phyloP scores from a whole-genome alignment of 768 basidiomycete genomes.

The Lactarius quietus region DNA sequence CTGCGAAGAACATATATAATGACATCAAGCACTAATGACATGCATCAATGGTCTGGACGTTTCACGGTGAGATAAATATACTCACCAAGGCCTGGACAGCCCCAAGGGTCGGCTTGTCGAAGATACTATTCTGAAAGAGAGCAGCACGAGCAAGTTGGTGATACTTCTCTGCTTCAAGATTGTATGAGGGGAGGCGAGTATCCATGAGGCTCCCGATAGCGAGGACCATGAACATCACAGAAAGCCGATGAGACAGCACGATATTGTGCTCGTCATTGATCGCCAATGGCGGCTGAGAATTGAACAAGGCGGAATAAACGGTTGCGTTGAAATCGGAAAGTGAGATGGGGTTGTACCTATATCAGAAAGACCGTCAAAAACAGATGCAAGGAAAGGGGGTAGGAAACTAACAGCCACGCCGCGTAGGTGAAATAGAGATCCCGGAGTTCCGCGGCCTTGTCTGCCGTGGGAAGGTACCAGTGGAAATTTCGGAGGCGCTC shows the following conservation, averaged over 20 bases:
- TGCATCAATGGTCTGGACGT: constrained; percentile 7
- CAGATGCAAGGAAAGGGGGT: constrained; percentile 47
- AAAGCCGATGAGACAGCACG: constrained; percentile 49
- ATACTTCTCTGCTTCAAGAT: constrained; percentile 52
- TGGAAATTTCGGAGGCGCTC: constrained; percentile 54
- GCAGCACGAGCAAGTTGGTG: constrained; percentile 60
- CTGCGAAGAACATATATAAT: constrained; percentile 43
- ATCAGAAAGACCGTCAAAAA: constrained; percentile 20
- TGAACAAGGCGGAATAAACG: constrained; percentile 52
- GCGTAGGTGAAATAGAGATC: constrained; percentile 62
- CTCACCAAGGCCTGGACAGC: constrained; percentile 65
- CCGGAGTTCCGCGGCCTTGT: constrained; percentile 54
- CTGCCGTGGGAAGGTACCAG: constrained; percentile 65
- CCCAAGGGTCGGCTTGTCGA: constrained; percentile 59
- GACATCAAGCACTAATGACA: constrained; percentile 50
- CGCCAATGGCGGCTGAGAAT: constrained; percentile 44
- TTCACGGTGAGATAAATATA: constrained; percentile 10
- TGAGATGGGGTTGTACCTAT: constrained; percentile 62
- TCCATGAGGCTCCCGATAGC: constrained; percentile 63
- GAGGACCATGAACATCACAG: constrained; percentile 59
- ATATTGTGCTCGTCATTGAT: constrained; percentile 36
- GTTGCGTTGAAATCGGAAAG: constrained; percentile 51
- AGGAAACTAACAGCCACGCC: constrained; percentile 61
- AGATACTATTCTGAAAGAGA: constrained; percentile 55
- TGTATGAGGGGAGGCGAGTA: constrained; percentile 49